A percentile compares a stretch with the other conserved stretches of the same genome.
These are phyloP conservation scores for Pythium phragmitis DNA, from an alignment of 352 stramenopile species.

Conservation along the genomic window DNA sequence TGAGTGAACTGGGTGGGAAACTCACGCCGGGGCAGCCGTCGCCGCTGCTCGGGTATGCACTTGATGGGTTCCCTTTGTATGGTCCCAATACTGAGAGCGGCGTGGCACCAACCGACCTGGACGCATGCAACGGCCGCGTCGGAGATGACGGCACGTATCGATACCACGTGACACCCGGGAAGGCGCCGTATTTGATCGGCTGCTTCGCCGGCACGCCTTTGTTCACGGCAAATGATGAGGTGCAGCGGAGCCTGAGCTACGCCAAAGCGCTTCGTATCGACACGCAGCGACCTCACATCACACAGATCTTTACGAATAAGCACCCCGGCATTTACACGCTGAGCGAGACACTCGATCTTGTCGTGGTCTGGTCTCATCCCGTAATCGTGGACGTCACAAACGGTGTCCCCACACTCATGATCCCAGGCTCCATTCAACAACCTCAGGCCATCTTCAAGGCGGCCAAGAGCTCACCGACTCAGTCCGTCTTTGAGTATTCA, in stretches of 20 bases:
- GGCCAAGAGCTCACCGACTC: slow-evolving; percentile 34
- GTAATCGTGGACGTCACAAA: slow-evolving; percentile 37
- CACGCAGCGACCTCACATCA: slow-evolving; percentile 40
- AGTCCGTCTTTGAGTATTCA: slow-evolving; percentile 54
- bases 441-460: slow-evolving; percentile 38
- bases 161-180: slow-evolving; percentile 54
- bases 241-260: slow-evolving; percentile 64
- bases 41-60: slow-evolving; percentile 64
- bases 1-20: slow-evolving; percentile 39
- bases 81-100: slow-evolving; percentile 53
- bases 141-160: slow-evolving; percentile 65
- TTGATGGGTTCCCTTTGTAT: slow-evolving; percentile 79
- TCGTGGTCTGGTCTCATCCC: slow-evolving; percentile 54
- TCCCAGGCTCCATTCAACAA: slow-evolving; percentile 41
- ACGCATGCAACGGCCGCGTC: slow-evolving; percentile 65
- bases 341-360: slow-evolving; percentile 63
- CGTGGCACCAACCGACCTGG: slow-evolving; percentile 43
- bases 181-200: slow-evolving; percentile 56
- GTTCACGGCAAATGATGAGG: slow-evolving; percentile 15
- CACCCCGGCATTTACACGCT: slow-evolving; percentile 46
- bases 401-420: slow-evolving; percentile 31
- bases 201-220: slow-evolving; percentile 48
- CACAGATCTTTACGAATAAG: slow-evolving; percentile 66
- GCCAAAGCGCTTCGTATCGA: slow-evolving; percentile 46
- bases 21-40: slow-evolving; percentile 32